Conservation (phyloP, 257 asterid species). For the Solanum neorickii region DNA sequence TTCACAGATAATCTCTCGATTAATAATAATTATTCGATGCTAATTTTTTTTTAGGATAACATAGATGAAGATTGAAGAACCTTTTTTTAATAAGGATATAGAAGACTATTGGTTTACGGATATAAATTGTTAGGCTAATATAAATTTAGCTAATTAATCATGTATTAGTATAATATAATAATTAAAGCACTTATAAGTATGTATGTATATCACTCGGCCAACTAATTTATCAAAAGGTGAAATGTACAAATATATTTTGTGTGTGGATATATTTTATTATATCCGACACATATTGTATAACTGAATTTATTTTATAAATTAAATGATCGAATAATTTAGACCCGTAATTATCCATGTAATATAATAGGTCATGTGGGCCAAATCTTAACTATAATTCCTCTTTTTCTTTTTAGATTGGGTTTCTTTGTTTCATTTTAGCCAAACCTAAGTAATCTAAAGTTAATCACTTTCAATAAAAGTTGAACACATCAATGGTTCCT, state of each 20-base stretch:
- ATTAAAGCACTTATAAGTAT: neutral
- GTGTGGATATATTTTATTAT: neutral
- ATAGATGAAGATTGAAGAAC: neutral
- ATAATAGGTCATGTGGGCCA: neutral
- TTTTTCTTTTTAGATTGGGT: neutral
- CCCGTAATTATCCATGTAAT: neutral
- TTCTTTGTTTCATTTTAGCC: neutral
- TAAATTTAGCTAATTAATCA: neutral
- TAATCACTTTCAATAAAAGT: neutral
- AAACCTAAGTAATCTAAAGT: neutral
- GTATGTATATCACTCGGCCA: no score
- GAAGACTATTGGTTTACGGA: neutral
- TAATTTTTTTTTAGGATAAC: neutral
- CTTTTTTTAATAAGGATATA: no score
- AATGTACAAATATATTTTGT: neutral
- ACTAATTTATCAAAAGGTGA: neutral
- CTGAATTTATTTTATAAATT: no score
- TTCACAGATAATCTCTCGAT: fast-evolving
- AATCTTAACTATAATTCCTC: neutral
- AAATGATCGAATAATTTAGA: no score
- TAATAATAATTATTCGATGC: neutral
- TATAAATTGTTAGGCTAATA: neutral
- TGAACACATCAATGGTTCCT: neutral
- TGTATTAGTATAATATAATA: neutral
- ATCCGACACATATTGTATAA: no score